Percentiles rank a stretch among this genome's conserved stretches.
These are phyloP conservation scores for Oryza meridionalis DNA, from an alignment of 176 grass and related monocot genomes.

Conservation along the genomic window DNA sequence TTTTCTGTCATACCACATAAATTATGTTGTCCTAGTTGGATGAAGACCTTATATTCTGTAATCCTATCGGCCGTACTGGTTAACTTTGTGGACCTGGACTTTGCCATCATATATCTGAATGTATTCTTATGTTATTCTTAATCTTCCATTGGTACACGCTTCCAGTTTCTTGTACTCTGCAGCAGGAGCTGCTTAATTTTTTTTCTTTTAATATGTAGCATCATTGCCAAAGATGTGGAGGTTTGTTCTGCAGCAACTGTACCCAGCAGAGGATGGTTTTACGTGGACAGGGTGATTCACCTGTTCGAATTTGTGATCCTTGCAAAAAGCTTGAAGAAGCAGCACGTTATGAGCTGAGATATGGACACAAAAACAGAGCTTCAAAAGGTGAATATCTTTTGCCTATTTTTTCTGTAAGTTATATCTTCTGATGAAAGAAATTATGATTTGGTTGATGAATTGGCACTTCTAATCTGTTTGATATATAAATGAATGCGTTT, in stretches of 20 bases:
- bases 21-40: background rate
- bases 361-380: constrained; percentile 68
- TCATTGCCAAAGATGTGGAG: constrained; percentile 92
- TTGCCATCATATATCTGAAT: background rate
- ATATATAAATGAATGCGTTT: background rate
- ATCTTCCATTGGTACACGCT: background rate
- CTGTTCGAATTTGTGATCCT: constrained; percentile 87
- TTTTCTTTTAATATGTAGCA: constrained; percentile 58
- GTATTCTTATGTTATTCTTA: constrained; percentile 13
- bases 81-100: background rate
- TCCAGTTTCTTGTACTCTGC: constrained; percentile 1
- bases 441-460: background rate
- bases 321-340: constrained; percentile 93
- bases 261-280: constrained; percentile 88
- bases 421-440: too few species aligned
- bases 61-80: background rate
- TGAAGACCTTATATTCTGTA: background rate
- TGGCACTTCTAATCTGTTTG: background rate
- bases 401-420: background rate
- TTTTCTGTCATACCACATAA: background rate
- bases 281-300: constrained; percentile 87
- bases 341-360: constrained; percentile 78
- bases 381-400: constrained; percentile 57
- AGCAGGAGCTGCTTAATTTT: constrained; percentile 3
- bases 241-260: constrained; percentile 87